Evolutionary conservation across 441 rosid species (phyloP), one percentile per base, ranked within the genome.

Genomic region (Brassica hybrid): DNA sequence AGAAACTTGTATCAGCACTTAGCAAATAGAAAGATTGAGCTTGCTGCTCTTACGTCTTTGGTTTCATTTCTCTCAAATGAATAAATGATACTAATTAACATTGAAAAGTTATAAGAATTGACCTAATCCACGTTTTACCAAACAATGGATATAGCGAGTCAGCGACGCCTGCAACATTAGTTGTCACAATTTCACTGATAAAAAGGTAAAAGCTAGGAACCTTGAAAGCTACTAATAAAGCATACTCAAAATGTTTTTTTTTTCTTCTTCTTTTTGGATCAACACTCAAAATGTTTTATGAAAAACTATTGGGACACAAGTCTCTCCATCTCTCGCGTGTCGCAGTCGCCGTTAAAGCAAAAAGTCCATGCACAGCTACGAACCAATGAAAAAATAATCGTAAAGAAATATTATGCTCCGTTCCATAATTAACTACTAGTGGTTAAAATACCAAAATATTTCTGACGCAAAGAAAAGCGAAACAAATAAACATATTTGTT

Each of bases 301-400:
- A 36, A 65, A 74, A 21, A 65, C 59, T 3, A 69, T 75, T 74
- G 81, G 83, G 83, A 79, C 73, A 72, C 86, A 80, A 76, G 77
- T 79, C 17, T 71, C 76, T 64, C 23, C 58, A 18, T 52, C 19
- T 36, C 63, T 73, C 13, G 69, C 75, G 27, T 78, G 78, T 82
- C 84, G 65, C 84, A 76, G 81, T 84, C 81, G 71, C n/a, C 27
- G n/a, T 14, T 69, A 74, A 77, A 74, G 85, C 63, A 18, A 65
- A n/a, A 70, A 78, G 80, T 63, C 4, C 63, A 58, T 21, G 63
- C 63, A 72, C 69, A 61, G 27, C 21, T 50, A 65, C 65, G 17
- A 34, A 65, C 57, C 27, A 65, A 54, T 65, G 30, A 50, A 65
- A n/a, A 56, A n/a, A 64, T 32, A 64, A 27, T 19, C 4, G 16